These are phyloP conservation scores for Zalaria obscura DNA, from an alignment of 2,329 filamentous ascomycete genomes.

Conservation along the genomic window DNA sequence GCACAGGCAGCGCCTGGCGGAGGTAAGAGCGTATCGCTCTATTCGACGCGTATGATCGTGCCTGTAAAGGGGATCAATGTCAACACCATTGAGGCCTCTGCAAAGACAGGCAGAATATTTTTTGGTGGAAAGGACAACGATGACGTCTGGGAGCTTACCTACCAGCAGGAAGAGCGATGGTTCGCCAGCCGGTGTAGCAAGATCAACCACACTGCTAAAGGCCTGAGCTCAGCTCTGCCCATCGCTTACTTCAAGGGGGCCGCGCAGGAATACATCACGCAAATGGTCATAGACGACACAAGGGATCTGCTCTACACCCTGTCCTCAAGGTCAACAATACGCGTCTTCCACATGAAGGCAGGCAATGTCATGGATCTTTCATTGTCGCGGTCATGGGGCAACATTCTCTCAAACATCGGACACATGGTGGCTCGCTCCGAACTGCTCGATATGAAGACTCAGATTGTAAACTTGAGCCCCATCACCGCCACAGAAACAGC, in stretches of 20 bases:
- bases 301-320: constrained; percentile 83
- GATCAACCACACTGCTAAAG: constrained; percentile 70
- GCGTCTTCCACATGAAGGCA: constrained; percentile 75
- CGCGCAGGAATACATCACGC: constrained; percentile 47
- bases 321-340: constrained; percentile 75
- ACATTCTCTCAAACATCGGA: constrained; percentile 56
- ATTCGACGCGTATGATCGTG: constrained; percentile 76
- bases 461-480: constrained; percentile 72
- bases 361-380: constrained; percentile 37
- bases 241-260: constrained; percentile 5
- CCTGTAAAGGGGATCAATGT: constrained; percentile 65
- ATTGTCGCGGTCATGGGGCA: constrained; percentile 38
- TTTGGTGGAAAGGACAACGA: constrained; percentile 70
- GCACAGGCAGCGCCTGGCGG: constrained; percentile 50
- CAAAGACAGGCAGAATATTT: constrained; percentile 77
- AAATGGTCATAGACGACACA: constrained; percentile 80
- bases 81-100: constrained; percentile 62
- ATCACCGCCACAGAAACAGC: constrained; percentile 68
- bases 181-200: constrained; percentile 80
- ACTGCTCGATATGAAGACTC: constrained; percentile 51
- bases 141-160: constrained; percentile 86
- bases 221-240: constrained; percentile 47
- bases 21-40: constrained; percentile 60
- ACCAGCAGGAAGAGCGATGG: constrained; percentile 96
- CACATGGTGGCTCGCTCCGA: constrained; percentile 68